Percentiles rank a stretch among this genome's conserved stretches.
These are phyloP conservation scores for Vicia villosa DNA, from an alignment of 306 rosid genomes.

Conservation along the genomic window DNA sequence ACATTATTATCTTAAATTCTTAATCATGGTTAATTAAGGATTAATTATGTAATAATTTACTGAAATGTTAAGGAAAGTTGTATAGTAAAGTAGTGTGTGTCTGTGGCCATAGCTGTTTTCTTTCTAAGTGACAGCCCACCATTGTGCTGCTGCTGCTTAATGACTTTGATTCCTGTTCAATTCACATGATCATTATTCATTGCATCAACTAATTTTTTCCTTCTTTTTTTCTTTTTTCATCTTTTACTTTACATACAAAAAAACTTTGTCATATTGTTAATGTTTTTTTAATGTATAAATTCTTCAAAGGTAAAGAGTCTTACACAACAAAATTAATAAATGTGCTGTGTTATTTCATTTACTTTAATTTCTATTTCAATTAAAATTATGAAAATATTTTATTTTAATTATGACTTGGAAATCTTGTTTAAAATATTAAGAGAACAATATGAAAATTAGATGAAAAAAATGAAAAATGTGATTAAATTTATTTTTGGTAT, in stretches of 20 bases:
- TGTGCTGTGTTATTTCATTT: constrained; percentile 26
- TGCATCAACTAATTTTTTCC: constrained; percentile 44
- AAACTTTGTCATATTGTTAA: constrained; percentile 13
- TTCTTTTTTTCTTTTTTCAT: constrained; percentile 19
- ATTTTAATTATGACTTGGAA: no score
- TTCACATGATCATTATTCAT: constrained; percentile 50
- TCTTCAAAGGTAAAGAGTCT: constrained; percentile 17
- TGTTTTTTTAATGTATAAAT: constrained; percentile 3
- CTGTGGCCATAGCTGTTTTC: constrained; percentile 45
- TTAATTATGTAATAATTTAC: constrained; percentile 36
- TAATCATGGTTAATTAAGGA: constrained; percentile 38
- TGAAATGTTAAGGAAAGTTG: constrained; percentile 34
- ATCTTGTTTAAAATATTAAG: no score
- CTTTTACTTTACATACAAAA: constrained; percentile 24
- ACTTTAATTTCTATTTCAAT: not conserved
- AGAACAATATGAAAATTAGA: no score
- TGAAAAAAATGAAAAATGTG: no score
- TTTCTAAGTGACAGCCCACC: constrained; percentile 53
- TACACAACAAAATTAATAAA: constrained; percentile 12
- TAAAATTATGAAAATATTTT: no score
- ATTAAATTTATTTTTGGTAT: no score
- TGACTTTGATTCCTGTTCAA: constrained; percentile 40
- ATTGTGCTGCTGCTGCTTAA: constrained; percentile 31
- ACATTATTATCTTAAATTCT: constrained; percentile 7
- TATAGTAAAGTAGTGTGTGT: constrained; percentile 22